These are phyloP conservation scores for Barbarea vulgaris DNA, from an alignment of 345 rosid species.

Conservation along the genomic window DNA sequence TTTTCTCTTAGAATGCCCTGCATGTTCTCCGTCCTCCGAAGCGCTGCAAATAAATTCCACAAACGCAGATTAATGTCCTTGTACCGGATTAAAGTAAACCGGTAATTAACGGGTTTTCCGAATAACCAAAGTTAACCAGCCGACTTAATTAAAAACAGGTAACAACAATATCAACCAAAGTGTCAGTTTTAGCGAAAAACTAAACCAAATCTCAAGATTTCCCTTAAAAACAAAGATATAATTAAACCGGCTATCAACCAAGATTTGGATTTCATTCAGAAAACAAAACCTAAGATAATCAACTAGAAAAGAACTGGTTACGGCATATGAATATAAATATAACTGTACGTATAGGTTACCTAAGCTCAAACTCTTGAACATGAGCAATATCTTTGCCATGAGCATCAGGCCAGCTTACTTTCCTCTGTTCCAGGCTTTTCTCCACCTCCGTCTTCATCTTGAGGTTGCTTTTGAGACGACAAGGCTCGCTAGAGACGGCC, in stretches of 20 bases:
- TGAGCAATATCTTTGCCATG: conserved; percentile 78
- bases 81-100: background rate
- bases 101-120: background rate
- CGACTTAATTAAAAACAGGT: background rate
- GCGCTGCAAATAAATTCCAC: conserved; percentile 39
- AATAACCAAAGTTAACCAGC: conserved; percentile 1
- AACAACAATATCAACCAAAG: background rate
- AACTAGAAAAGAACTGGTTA: background rate
- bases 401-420: conserved; percentile 83
- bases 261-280: background rate
- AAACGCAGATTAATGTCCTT: conserved; percentile 9
- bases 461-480: conserved; percentile 62
- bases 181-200: background rate
- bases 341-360: conserved; percentile 45
- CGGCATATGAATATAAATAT: background rate
- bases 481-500: conserved; percentile 41
- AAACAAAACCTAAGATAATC: background rate
- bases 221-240: background rate
- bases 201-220: background rate
- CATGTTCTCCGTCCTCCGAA: conserved; percentile 69
- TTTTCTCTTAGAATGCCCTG: conserved; percentile 42
- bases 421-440: conserved; percentile 50
- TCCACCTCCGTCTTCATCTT: conserved; percentile 43
- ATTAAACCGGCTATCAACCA: too few relatives aligned
- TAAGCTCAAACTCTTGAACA: conserved; percentile 70